Evolutionary conservation across 257 asterid genomes (phyloP).

Genomic region (Solanum microdontum): DNA sequence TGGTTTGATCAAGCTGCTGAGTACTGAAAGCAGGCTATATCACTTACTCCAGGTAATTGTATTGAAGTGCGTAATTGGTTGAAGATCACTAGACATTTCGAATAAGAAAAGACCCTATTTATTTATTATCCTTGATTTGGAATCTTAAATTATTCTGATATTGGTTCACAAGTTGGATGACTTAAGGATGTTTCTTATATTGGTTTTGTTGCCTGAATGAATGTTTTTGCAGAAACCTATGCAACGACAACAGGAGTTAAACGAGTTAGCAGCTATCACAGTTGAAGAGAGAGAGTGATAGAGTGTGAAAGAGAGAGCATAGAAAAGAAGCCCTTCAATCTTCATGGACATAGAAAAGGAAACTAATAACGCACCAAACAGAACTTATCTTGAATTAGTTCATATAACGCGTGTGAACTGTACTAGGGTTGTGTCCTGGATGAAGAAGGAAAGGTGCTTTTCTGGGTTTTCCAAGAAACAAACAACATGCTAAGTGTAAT

Average conservation of each 20-base stretch:
- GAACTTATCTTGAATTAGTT: background rate
- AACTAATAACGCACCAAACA: background rate
- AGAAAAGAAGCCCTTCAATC: conserved; percentile 6
- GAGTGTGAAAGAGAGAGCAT: conserved; percentile 1
- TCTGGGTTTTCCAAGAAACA: background rate
- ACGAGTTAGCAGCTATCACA: conserved; percentile 14
- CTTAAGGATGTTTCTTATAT: background rate
- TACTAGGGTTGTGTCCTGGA: background rate
- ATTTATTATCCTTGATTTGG: background rate
- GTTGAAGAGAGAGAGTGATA: conserved; percentile 9
- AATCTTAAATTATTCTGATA: background rate
- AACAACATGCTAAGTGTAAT: background rate
- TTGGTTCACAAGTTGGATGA: background rate
- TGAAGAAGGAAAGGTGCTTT: background rate
- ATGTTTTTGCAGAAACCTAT: conserved; percentile 17
- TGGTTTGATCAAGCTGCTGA: no score
- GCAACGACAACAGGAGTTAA: conserved; percentile 14
- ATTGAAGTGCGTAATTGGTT: no score
- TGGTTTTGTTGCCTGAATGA: background rate
- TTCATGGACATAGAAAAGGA: conserved; percentile 16
- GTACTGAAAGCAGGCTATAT: no score
- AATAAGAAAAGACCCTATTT: background rate
- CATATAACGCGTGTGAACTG: background rate
- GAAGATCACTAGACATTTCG: no score
- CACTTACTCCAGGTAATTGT: no score